Evolutionary conservation across 1,284 basidiomycete species (phyloP).

Genomic region (Leucoagaricus sp.): DNA sequence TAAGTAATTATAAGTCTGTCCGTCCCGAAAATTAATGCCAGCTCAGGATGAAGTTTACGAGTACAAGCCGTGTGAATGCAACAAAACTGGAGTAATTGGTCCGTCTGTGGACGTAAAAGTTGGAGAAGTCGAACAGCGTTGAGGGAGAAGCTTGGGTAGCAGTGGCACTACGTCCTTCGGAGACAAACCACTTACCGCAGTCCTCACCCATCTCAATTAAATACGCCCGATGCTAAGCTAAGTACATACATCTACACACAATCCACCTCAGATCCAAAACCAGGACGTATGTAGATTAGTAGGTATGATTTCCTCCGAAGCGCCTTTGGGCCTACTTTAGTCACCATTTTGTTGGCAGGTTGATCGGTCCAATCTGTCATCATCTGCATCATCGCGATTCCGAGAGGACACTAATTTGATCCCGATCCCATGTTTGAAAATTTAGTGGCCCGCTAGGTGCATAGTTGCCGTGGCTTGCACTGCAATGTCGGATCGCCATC

Average conservation of each 20-base stretch:
- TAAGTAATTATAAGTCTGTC: background rate
- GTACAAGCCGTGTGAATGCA: background rate
- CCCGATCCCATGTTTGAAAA: background rate
- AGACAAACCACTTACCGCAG: background rate
- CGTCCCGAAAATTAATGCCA: background rate
- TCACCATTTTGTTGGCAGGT: background rate
- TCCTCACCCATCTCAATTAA: background rate
- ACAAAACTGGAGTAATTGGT: background rate
- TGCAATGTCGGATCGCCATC: background rate
- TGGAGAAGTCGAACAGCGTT: background rate
- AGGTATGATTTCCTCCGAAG: background rate
- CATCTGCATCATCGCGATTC: background rate
- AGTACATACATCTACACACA: background rate
- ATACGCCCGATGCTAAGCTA: background rate
- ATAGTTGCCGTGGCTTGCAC: background rate
- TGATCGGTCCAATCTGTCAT: background rate
- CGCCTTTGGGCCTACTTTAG: background rate
- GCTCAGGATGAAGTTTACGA: background rate
- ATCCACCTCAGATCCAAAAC: background rate
- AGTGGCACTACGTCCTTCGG: background rate
- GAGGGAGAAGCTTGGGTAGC: background rate
- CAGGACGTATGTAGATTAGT: background rate
- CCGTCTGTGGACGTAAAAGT: background rate
- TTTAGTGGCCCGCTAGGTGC: background rate
- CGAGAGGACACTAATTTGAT: background rate